A percentile compares a stretch with the other conserved stretches of the same genome.
These are phyloP conservation scores for Graphiopsis chlorocephala DNA, from an alignment of 2,329 filamentous ascomycete species.

Conservation along the genomic window DNA sequence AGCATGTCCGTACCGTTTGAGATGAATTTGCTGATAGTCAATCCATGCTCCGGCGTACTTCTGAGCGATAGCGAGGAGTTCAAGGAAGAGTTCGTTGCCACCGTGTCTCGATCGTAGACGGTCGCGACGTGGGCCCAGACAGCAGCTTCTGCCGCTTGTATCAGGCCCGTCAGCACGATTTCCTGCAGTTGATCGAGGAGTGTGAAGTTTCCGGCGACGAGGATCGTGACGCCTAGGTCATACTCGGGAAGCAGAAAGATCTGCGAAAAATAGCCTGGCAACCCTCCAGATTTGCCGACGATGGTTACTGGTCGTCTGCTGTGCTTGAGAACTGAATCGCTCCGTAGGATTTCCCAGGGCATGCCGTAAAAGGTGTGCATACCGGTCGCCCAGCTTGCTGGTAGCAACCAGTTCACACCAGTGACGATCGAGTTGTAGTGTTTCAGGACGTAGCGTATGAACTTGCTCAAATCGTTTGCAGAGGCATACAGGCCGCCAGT, in stretches of 20 bases:
- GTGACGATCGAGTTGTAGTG: slow-evolving; percentile 42
- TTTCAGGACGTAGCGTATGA: slow-evolving; percentile 42
- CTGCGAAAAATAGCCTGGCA: slow-evolving; percentile 42
- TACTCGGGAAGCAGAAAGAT: slow-evolving; percentile 45
- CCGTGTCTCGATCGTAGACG: slow-evolving; percentile 22
- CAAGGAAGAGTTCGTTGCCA: slow-evolving; percentile 17
- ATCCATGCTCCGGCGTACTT: slow-evolving; percentile 21
- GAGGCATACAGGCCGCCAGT: slow-evolving; percentile 46
- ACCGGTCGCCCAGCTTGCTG: slow-evolving; percentile 38
- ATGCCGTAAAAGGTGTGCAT: slow-evolving; percentile 44
- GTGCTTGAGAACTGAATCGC: slow-evolving; percentile 37
- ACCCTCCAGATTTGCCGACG: slow-evolving; percentile 45
- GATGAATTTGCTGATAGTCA: slow-evolving; percentile 25
- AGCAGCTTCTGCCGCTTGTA: slow-evolving; percentile 35
- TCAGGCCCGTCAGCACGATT: slow-evolving; percentile 29
- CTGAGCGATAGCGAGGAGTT: slow-evolving; percentile 26
- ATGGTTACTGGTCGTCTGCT: slow-evolving; percentile 42
- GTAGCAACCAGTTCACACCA: slow-evolving; percentile 45
- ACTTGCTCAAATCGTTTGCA: slow-evolving; percentile 42
- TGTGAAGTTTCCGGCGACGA: slow-evolving; percentile 33
- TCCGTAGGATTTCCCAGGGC: slow-evolving; percentile 49
- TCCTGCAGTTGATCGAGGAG: slow-evolving; percentile 31
- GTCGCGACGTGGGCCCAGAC: slow-evolving; percentile 22
- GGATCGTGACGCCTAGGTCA: slow-evolving; percentile 43
- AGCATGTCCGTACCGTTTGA: slow-evolving; percentile 29